A percentile compares a stretch with the other conserved stretches of the same genome.
These are phyloP conservation scores for Fusarium sterilihyphosum DNA, from an alignment of 2,329 filamentous ascomycete genomes.

Conservation along the genomic window DNA sequence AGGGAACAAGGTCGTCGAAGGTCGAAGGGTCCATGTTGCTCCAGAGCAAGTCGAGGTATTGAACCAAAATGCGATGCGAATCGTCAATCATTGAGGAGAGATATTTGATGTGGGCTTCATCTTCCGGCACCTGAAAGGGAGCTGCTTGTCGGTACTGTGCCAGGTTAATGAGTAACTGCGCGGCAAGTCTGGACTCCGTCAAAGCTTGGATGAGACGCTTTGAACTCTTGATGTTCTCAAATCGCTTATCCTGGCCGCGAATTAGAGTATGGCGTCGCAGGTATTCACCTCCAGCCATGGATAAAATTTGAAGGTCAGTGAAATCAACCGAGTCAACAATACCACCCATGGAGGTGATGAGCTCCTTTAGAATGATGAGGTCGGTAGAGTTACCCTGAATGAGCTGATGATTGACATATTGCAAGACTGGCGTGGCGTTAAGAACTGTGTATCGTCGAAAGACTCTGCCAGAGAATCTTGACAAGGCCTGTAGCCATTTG, in stretches of 20 bases:
- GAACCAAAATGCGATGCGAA: slow-evolving; percentile 83
- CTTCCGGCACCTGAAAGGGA: slow-evolving; percentile 76
- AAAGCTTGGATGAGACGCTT: slow-evolving; percentile 83
- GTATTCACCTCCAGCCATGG: slow-evolving; percentile 86
- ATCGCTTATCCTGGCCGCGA: slow-evolving; percentile 82
- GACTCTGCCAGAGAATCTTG: slow-evolving; percentile 89
- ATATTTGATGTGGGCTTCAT: slow-evolving; percentile 85
- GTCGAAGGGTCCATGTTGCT: slow-evolving; percentile 79
- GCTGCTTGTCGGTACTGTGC: slow-evolving; percentile 91
- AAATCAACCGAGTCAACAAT: slow-evolving; percentile 88
- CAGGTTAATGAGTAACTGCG: slow-evolving; percentile 86
- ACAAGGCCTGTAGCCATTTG: slow-evolving; percentile 89
- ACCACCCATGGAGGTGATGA: slow-evolving; percentile 92
- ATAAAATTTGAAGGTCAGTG: slow-evolving; percentile 86
- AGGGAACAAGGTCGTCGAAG: slow-evolving; percentile 82
- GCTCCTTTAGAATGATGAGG: slow-evolving; percentile 88
- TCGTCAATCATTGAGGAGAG: slow-evolving; percentile 90
- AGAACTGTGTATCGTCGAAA: slow-evolving; percentile 88
- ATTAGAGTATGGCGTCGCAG: slow-evolving; percentile 84
- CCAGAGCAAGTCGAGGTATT: slow-evolving; percentile 90
- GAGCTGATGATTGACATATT: slow-evolving; percentile 89
- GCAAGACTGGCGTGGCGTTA: slow-evolving; percentile 84
- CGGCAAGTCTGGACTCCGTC: slow-evolving; percentile 79
- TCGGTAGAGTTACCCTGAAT: slow-evolving; percentile 86
- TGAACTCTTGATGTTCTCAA: slow-evolving; percentile 78